Evolutionary conservation across 257 asterid species (phyloP), one percentile per base, ranked within the genome.

Genomic region (Voacanga thouarsii): DNA sequence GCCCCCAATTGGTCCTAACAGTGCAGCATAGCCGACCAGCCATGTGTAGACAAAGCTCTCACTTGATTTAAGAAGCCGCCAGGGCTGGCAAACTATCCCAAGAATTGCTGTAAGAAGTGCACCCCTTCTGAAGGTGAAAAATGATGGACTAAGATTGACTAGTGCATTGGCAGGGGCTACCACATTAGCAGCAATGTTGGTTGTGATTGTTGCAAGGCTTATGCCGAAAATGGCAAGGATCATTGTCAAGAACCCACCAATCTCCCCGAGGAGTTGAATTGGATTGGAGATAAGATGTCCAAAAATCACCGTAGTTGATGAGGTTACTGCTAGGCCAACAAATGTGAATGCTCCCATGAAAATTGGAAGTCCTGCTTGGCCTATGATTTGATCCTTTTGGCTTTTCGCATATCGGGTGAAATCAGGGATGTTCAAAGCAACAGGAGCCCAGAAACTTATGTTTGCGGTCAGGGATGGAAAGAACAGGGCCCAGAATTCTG

Each of bases 111-210:
- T 92, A 0, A 91, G 73, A 0, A 92, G 0, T 3, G 97, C 96
- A 0, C 97, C 97, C 12, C 79, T 79, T 1, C 97, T 83, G 69
- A 94, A 94, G 0, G 89, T 92, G 87, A 95, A 93, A 45, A 10
- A 65, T 2, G 92, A 83, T 18, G 99, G 99, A 78, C 92, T 91
- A 6, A 93, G 89, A 74, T 95, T 95, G 50, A 87, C 98, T 0
- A 95, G 60, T 0, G 97, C 99, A 43, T 95, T 93, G 0, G 99
- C 98, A 0, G 97, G 99, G 2, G 99, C 99, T 6, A 95, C 99
- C 7, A 93, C 96, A 19, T 95, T 93, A 15, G 99, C 99, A 4
- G 99, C 98, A 45, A 95, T 90, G 86, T 95, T 95, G 79, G 99
- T 95, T 0, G 98, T 95, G 55, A 95, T 61, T 24, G 83, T 85